Evolutionary conservation across 2,329 filamentous ascomycete genomes (phyloP).

Genomic region (Diaporthe nobilis): DNA sequence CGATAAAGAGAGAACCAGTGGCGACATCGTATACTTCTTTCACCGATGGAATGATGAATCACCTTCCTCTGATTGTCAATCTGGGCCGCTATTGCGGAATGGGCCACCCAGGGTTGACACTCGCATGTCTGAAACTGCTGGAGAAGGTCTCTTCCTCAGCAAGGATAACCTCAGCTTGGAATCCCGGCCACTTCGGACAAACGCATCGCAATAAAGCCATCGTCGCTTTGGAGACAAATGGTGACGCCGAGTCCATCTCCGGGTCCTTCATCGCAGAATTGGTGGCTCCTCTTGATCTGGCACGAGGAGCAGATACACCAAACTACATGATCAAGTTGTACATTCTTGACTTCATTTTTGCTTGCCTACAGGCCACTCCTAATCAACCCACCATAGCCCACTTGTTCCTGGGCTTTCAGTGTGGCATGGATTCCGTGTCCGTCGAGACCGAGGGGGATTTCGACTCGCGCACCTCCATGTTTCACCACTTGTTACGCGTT

Average conservation of each 20-base stretch:
- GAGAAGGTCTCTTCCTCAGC: constrained; percentile 89
- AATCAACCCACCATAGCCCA: constrained; percentile 90
- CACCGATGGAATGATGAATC: constrained; percentile 89
- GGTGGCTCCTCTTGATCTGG: constrained; percentile 78
- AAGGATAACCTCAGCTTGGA: constrained; percentile 81
- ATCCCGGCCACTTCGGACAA: constrained; percentile 71
- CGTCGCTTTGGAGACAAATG: constrained; percentile 86
- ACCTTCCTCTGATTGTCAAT: constrained; percentile 83
- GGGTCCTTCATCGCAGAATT: constrained; percentile 80
- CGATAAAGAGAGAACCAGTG: constrained; percentile 72
- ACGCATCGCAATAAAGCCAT: constrained; percentile 85
- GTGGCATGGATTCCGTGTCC: constrained; percentile 78
- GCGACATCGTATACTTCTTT: constrained; percentile 87
- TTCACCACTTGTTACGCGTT: constrained; percentile 85
- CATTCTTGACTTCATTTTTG: constrained; percentile 87
- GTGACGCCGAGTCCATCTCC: constrained; percentile 84
- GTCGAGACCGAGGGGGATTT: constrained; percentile 80
- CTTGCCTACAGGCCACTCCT: constrained; percentile 81
- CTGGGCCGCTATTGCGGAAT: constrained; percentile 90
- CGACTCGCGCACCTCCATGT: constrained; percentile 79
- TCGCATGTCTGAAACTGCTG: constrained; percentile 85
- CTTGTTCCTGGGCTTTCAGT: constrained; percentile 88
- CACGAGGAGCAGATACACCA: constrained; percentile 76
- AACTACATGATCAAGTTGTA: constrained; percentile 87
- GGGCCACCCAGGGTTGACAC: constrained; percentile 83